phyloP scores from a whole-genome alignment of 257 asterid species.

The Lycium barbarum region DNA sequence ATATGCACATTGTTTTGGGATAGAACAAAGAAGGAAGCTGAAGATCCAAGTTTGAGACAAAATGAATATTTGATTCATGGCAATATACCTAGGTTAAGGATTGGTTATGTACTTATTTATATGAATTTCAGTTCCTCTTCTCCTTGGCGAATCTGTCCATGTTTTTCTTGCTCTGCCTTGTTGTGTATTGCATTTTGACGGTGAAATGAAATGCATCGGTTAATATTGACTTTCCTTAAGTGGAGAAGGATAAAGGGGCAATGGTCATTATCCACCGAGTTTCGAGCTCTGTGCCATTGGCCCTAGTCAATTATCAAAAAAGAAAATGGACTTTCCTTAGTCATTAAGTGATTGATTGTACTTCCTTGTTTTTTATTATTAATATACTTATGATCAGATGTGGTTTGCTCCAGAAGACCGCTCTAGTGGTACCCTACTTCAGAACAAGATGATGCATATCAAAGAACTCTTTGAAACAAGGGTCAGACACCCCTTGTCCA shows the following conservation, averaged over 20 bases:
- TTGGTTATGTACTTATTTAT: not conserved
- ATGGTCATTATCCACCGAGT: not conserved
- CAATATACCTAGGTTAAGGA: no score
- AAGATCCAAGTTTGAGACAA: not conserved
- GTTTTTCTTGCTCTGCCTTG: not conserved
- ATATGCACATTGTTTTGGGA: constrained; percentile 6
- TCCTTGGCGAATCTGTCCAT: not conserved
- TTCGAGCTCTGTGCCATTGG: not conserved
- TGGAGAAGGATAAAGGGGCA: not conserved
- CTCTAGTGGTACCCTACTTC: no score
- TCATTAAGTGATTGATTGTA: constrained; percentile 2
- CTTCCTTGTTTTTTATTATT: not conserved
- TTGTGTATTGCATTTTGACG: not conserved
- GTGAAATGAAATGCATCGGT: not conserved
- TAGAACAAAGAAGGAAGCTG: not conserved
- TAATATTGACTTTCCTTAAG: no score
- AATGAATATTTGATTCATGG: no score
- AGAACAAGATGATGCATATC: no score
- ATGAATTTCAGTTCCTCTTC: constrained; percentile 13
- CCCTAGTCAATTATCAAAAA: not conserved
- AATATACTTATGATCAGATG: not conserved
- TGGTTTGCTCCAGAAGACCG: no score
- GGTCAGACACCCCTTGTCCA: no score
- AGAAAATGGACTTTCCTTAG: not conserved
- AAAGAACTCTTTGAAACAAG: no score